These are phyloP conservation scores for Patellifolia procumbens DNA, from an alignment of 179 eudicot species.

Conservation along the genomic window DNA sequence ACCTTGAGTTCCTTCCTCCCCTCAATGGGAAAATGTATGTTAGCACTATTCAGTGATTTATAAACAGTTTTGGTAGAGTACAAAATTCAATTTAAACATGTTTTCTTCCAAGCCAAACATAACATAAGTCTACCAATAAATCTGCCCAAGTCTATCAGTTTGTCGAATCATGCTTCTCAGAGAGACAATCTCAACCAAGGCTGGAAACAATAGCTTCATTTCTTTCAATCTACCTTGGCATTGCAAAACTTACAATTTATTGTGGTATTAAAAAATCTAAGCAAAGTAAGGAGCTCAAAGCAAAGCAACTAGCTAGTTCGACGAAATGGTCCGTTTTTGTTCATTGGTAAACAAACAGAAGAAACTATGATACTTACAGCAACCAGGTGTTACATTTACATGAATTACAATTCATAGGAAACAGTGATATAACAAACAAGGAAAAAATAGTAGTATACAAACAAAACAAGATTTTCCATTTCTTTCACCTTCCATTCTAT, in stretches of 20 bases:
- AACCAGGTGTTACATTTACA: constrained; percentile 12
- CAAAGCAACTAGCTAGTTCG: neutral
- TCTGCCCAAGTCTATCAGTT: too few relatives aligned
- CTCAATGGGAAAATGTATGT: too few relatives aligned
- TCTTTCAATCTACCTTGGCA: neutral
- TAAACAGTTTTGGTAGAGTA: too few relatives aligned
- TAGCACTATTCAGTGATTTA: too few relatives aligned
- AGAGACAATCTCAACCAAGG: neutral
- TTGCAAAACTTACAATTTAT: neutral
- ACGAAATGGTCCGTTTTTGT: neutral
- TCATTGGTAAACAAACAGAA: constrained; percentile 3
- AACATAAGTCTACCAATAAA: neutral
- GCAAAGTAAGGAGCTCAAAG: neutral
- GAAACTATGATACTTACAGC: neutral
- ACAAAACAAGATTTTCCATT: constrained; percentile 22
- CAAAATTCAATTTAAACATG: too few relatives aligned
- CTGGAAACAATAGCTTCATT: neutral
- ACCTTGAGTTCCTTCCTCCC: too few relatives aligned
- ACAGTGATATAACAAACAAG: constrained; percentile 12
- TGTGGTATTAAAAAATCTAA: neutral
- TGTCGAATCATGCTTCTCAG: too few relatives aligned
- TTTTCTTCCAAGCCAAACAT: too few relatives aligned
- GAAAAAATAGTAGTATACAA: constrained; percentile 1
- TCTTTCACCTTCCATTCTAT: constrained; percentile 3
- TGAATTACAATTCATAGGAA: neutral